Percentiles rank a stretch among this genome's conserved stretches.
Evolutionary conservation across 495 filamentous ascomycete genomes (phyloP).

Genomic region (Podospora didyma): DNA sequence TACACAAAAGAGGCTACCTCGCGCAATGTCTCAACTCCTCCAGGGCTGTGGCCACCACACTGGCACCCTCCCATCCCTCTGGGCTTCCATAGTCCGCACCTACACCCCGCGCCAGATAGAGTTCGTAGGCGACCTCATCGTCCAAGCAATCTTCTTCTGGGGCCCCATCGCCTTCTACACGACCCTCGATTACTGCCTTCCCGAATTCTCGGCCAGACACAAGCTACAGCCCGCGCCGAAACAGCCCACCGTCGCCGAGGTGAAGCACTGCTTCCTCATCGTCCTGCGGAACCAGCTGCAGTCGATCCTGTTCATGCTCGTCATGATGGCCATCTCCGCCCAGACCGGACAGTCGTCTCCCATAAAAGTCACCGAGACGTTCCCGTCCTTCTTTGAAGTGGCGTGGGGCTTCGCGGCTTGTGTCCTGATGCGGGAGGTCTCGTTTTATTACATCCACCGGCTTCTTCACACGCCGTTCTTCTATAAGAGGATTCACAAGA

Average conservation of each 20-base stretch:
- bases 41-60: too few species aligned
- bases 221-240: conserved; percentile 53
- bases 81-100: conserved; percentile 15
- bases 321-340: conserved; percentile 20
- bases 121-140: conserved; percentile 40
- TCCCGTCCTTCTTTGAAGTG: conserved; percentile 31
- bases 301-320: conserved; percentile 33
- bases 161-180: conserved; percentile 42
- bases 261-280: conserved; percentile 40
- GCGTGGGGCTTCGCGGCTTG: not conserved
- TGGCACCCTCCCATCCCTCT: conserved; percentile 7
- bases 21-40: too few species aligned
- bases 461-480: conserved; percentile 47
- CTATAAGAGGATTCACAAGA: conserved; percentile 52
- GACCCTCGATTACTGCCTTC: conserved; percentile 37
- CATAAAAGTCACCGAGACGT: conserved; percentile 29
- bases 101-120: conserved; percentile 25
- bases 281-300: conserved; percentile 47
- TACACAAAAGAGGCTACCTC: too few species aligned
- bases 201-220: conserved; percentile 47
- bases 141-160: conserved; percentile 51
- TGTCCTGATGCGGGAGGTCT: conserved; percentile 37
- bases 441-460: conserved; percentile 57
- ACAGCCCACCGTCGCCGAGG: conserved; percentile 44
- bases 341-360: conserved; percentile 22